Base-by-base conservation (phyloP, 2,329 filamentous ascomycete genomes). In the Alternaria gaisen region DNA sequence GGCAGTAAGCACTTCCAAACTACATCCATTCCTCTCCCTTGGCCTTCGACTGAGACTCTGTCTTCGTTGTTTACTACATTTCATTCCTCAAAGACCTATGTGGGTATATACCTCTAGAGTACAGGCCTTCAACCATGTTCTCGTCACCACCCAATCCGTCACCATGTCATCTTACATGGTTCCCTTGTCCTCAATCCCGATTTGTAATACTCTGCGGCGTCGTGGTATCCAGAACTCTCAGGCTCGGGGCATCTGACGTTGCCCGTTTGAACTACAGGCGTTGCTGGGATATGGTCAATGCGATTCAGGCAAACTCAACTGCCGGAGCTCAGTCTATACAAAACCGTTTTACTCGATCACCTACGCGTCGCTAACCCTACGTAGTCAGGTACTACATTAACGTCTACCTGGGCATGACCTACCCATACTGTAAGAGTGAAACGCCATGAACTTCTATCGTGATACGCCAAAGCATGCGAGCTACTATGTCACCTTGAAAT, bases 251-350 rank as follows among this genome's bases (percentile, higher is more conserved):
- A 53, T 64, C 64, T 24, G 61, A 64, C 61, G 36, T 8, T 60
- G 47, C 46, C 32, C 24, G 64, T 64, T 64, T 61, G 58, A 62
- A 28, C 47, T 53, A 48, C 55, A 34, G 18, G 36, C 50, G 47
- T 38, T 34, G 41, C 42, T 47, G 36, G 50, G 36, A 36, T 54
- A 7, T 30, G 32, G 24, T 63, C 53, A 64, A 61, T 66, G 58
- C 63, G 40, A 55, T 36, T 30, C 32, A 41, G 34, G 50, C 50
- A 41, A 26, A 52, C 50, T 18, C n/a, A 22, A 38, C 50, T 28
- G 22, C 20, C 38, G 32, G 36, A 53, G 44, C 22, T 10, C 24
- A 30, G 24, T 43, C 34, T 30, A 41, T 22, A 16, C 24, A 28
- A 24, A 26, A 44, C 22, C 18, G 26, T 20, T 32, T 16, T 44